Base-by-base conservation (phyloP, 2,329 filamentous ascomycete species). In the Geosmithia morbida region DNA sequence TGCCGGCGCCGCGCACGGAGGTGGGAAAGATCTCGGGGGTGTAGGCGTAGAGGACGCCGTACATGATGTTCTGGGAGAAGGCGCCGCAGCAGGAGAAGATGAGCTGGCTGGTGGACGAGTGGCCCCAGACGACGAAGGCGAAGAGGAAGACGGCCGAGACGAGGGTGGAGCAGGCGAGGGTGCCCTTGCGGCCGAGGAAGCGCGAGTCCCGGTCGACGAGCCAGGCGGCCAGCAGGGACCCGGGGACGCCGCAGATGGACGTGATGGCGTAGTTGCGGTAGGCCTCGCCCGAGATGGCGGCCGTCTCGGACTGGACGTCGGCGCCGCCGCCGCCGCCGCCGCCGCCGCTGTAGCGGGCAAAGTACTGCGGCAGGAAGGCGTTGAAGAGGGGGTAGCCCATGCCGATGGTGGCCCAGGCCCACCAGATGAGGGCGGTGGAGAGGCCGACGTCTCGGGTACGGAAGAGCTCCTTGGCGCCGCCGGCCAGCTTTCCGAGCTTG, bases 321-420 rank as follows among this genome's bases (percentile, higher is more conserved):
- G 53, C 52, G 18, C 52, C 58, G 13, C 51, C 53, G 33, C 53
- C 48, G 17, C 53, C 68, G 48, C 79, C 74, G 37, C 57, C 22
- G 13, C 51, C 53, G 33, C 53, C 48, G 17, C 53, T 68, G 48
- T 79, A 74, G 37, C 57, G 62, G 20, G 80, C 76, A 50, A 94
- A 77, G 58, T 92, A 92, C 54, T 92, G 85, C 0, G 87, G 87
- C n/a, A 94, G 72, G 65, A 94, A 94, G 46, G 85, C 83, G 62
- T 92, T 92, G 74, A 90, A 94, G 2, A 94, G 75, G 1, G 86
- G 87, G 57, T 90, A 94, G 2, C 81, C 86, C 78, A 94, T 84
- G 50, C 87, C 87, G 53, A 94, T 89, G 14, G 78, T 81, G 0
- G 81, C 73, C 87, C 87, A 94, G 59, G 79, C 81, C 62, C 88